Conservation (phyloP, 257 asterid species). For the Osmanthus fragrans region DNA sequence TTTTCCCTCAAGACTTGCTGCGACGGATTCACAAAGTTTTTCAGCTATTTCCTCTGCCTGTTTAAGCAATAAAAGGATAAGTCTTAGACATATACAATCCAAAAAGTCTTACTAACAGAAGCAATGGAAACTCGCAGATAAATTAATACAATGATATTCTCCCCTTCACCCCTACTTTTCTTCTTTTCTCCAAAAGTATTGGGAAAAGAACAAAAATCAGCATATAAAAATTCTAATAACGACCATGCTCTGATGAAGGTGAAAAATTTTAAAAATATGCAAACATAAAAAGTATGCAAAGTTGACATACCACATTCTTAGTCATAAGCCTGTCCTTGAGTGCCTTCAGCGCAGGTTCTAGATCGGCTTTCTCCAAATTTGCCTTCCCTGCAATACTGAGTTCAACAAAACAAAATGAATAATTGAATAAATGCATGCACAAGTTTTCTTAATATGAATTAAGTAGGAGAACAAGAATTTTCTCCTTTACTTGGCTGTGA, state of each 20-base stretch:
- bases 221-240: not conserved
- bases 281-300: conserved; percentile 4
- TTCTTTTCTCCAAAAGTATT: not conserved
- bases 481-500: too few relatives aligned
- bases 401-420: too few relatives aligned
- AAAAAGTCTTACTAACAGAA: not conserved
- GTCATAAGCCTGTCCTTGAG: conserved; percentile 98
- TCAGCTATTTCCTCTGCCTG: conserved; percentile 99
- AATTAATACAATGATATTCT: too few relatives aligned
- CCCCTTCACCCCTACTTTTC: not conserved
- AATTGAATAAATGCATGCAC: too few relatives aligned
- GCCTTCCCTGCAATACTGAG: conserved; percentile 91
- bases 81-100: not conserved
- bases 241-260: not conserved
- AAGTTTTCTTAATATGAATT: too few relatives aligned
- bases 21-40: conserved; percentile 95
- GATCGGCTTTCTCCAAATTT: conserved; percentile 81
- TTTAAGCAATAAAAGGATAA: conserved; percentile 6
- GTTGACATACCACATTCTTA: conserved; percentile 87
- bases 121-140: not conserved
- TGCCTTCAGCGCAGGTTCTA: conserved; percentile 92
- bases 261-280: not conserved
- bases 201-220: not conserved
- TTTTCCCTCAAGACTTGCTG: conserved; percentile 96
- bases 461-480: too few relatives aligned